These are phyloP conservation scores for Argentina anserina DNA, from an alignment of 306 rosid species.

Conservation along the genomic window DNA sequence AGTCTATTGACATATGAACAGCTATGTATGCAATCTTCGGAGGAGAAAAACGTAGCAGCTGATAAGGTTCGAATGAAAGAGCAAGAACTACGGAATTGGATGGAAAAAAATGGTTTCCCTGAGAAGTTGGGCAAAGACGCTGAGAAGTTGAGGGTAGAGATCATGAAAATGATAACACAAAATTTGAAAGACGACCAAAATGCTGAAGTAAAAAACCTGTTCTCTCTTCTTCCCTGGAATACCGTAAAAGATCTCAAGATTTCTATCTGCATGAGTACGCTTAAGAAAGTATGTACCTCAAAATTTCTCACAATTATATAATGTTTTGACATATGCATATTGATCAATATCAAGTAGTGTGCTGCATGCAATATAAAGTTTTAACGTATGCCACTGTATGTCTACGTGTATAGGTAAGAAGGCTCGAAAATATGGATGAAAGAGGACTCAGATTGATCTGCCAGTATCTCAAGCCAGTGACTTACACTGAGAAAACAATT, in stretches of 20 bases:
- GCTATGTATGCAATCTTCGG: background rate
- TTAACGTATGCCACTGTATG: too few relatives aligned
- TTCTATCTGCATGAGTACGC: background rate
- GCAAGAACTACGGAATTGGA: background rate
- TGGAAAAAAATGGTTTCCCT: background rate
- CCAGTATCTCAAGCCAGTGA: slow-evolving; percentile 17
- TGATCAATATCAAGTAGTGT: background rate
- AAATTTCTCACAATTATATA: too few relatives aligned
- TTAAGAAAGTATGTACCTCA: background rate
- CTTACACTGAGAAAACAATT: slow-evolving; percentile 8
- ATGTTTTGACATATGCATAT: too few relatives aligned
- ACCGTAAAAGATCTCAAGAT: background rate
- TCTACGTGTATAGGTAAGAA: background rate
- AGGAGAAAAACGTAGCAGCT: background rate
- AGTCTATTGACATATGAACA: background rate
- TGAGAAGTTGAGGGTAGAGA: background rate
- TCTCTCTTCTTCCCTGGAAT: background rate
- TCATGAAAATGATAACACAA: background rate
- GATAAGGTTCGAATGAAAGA: background rate
- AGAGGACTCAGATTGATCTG: background rate
- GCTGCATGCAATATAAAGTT: background rate
- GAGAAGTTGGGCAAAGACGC: background rate
- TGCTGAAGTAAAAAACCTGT: background rate
- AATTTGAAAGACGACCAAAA: background rate
- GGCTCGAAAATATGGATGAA: background rate